Conservation (phyloP, 768 basidiomycete genomes). For the Kwoniella shandongensis region DNA sequence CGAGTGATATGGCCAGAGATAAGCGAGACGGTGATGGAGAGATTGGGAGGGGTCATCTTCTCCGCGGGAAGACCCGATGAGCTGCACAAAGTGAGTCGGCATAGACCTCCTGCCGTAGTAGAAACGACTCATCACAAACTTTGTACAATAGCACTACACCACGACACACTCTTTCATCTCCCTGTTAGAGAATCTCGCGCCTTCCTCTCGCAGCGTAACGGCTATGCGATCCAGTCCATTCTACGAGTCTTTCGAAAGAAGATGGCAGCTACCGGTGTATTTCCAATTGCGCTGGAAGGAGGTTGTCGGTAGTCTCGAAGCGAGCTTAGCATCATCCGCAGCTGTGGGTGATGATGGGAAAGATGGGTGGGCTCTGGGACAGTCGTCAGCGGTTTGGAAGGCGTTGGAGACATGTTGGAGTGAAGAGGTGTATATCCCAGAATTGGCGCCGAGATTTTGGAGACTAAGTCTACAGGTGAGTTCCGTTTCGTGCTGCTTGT, state of each 20-base stretch:
- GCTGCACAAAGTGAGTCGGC: conserved; percentile 73
- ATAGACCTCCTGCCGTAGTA: neutral
- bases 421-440: conserved; percentile 77
- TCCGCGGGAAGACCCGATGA: conserved; percentile 88
- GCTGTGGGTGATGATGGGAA: conserved; percentile 6
- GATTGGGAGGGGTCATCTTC: conserved; percentile 78
- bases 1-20: conserved; percentile 88
- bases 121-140: neutral
- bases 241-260: conserved; percentile 70
- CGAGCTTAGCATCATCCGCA: conserved; percentile 55
- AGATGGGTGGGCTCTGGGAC: conserved; percentile 55
- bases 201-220: conserved; percentile 68
- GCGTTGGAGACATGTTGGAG: conserved; percentile 83
- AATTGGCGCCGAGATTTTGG: conserved; percentile 85
- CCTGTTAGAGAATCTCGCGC: conserved; percentile 77
- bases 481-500: neutral
- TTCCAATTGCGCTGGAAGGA: conserved; percentile 98
- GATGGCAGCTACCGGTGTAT: conserved; percentile 96
- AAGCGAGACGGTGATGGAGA: conserved; percentile 74
- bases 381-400: conserved; percentile 68
- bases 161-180: conserved; percentile 78
- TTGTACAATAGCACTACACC: conserved; percentile 68
- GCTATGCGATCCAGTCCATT: conserved; percentile 71
- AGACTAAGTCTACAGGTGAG: conserved; percentile 80
- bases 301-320: conserved; percentile 75